phyloP scores from a whole-genome alignment of 495 filamentous ascomycete genomes.

The Pseudomonodictys pantanalensis region DNA sequence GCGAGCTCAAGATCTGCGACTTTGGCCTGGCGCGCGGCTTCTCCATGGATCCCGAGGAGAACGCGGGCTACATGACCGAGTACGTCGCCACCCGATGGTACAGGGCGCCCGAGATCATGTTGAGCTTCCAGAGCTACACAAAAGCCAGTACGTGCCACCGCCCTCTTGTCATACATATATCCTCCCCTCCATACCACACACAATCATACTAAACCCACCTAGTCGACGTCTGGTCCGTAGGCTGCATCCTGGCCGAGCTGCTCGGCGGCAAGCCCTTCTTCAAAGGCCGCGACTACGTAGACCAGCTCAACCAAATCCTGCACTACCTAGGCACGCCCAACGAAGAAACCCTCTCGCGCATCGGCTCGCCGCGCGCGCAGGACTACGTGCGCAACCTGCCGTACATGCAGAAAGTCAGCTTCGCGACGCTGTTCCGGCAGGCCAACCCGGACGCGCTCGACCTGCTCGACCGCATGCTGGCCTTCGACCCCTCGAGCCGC shows the following conservation, averaged over 20 bases:
- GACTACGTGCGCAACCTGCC: slow-evolving; percentile 98
- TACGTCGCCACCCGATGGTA: slow-evolving; percentile 99
- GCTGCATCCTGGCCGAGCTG: slow-evolving; percentile 94
- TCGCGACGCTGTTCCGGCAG: slow-evolving; percentile 83
- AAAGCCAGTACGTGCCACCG: slow-evolving; percentile 65
- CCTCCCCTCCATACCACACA: not conserved
- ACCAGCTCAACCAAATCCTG: slow-evolving; percentile 98
- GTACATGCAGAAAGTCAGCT: slow-evolving; percentile 89
- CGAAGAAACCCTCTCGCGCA: slow-evolving; percentile 89
- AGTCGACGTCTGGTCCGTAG: slow-evolving; percentile 99
- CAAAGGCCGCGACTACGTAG: slow-evolving; percentile 98
- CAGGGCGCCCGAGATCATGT: slow-evolving; percentile 98
- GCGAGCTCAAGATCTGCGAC: slow-evolving; percentile 97
- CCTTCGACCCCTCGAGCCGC: slow-evolving; percentile 88
- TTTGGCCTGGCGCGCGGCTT: slow-evolving; percentile 91
- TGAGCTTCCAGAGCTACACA: slow-evolving; percentile 99
- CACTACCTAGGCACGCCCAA: slow-evolving; percentile 96
- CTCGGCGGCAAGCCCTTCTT: slow-evolving; percentile 97
- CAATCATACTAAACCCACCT: slow-evolving; percentile 25
- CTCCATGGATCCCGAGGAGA: slow-evolving; percentile 88
- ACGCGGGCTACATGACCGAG: slow-evolving; percentile 99
- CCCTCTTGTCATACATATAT: slow-evolving; percentile 1
- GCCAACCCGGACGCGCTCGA: slow-evolving; percentile 96
- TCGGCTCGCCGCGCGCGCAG: slow-evolving; percentile 92
- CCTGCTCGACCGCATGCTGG: slow-evolving; percentile 91